phyloP scores from a whole-genome alignment of 2,329 filamentous ascomycete species.

The Fusarium tjaetaba region DNA sequence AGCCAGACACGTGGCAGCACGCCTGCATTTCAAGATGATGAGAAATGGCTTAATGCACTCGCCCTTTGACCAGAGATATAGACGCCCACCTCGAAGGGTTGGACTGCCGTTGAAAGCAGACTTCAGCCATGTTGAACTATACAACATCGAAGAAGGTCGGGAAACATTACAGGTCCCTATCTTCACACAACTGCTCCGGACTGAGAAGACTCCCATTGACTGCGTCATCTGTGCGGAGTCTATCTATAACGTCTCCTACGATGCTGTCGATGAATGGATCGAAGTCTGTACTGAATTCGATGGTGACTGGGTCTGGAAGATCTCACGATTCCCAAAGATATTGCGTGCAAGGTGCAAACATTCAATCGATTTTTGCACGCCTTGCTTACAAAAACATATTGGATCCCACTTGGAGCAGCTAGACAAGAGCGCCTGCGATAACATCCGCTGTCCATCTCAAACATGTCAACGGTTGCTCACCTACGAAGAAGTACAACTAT shows the following conservation, averaged over 20 bases:
- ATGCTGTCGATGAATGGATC: neutral
- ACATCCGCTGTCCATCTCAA: neutral
- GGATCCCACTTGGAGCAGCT: neutral
- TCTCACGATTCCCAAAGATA: neutral
- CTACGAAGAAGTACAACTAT: neutral
- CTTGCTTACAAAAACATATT: neutral
- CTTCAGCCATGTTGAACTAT: neutral
- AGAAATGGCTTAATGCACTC: neutral
- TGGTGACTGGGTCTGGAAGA: neutral
- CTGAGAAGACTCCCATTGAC: neutral
- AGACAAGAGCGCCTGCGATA: neutral
- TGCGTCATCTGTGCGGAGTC: neutral
- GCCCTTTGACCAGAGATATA: neutral
- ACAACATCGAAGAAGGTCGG: neutral
- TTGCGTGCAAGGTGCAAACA: neutral
- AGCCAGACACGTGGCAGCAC: neutral
- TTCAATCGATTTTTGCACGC: neutral
- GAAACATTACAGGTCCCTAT: neutral
- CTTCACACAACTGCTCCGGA: neutral
- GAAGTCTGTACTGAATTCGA: neutral
- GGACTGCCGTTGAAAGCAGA: neutral
- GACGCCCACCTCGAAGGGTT: neutral
- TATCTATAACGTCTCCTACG: neutral
- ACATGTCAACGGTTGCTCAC: neutral
- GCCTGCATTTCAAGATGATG: neutral